A percentile compares a stretch with the other conserved stretches of the same genome.
Conservation (phyloP, 2,329 filamentous ascomycete species). For the Fusarium begoniae region DNA sequence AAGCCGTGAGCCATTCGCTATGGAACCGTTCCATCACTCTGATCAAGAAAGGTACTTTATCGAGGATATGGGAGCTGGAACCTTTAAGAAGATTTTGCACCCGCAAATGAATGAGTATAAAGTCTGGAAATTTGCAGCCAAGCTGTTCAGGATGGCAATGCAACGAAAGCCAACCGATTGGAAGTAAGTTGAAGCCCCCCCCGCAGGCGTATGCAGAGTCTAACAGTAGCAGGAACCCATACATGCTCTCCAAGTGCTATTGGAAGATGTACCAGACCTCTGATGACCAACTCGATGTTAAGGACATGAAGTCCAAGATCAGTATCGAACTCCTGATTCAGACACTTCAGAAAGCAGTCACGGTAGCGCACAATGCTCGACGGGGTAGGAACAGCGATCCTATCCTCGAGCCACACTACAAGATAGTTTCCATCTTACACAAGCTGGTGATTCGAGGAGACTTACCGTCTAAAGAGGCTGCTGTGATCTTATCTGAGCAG, state of each 20-base stretch:
- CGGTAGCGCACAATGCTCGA: constrained; percentile 60
- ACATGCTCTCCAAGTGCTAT: constrained; percentile 69
- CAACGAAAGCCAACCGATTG: constrained; percentile 63
- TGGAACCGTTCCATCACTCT: constrained; percentile 67
- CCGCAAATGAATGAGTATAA: constrained; percentile 67
- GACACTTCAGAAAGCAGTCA: constrained; percentile 61
- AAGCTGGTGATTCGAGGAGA: constrained; percentile 75
- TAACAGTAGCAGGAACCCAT: constrained; percentile 58
- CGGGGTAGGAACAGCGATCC: constrained; percentile 74
- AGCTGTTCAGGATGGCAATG: constrained; percentile 65
- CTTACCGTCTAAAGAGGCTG: constrained; percentile 58
- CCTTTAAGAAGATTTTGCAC: constrained; percentile 62
- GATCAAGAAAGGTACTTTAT: constrained; percentile 68
- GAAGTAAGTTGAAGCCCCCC: constrained; percentile 56
- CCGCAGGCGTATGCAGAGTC: not conserved
- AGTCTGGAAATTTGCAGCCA: constrained; percentile 69
- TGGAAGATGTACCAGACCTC: constrained; percentile 71
- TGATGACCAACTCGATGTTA: constrained; percentile 53
- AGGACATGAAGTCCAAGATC: constrained; percentile 50
- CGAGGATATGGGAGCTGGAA: constrained; percentile 58
- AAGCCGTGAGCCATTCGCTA: constrained; percentile 69
- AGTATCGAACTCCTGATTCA: constrained; percentile 54
- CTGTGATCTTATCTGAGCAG: constrained; percentile 63
- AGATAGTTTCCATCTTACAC: constrained; percentile 82
- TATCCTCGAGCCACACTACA: constrained; percentile 91